Evolutionary conservation across 2,329 filamentous ascomycete genomes (phyloP), one percentile per base, ranked within the genome.

Genomic region (Xylaria multiplex): DNA sequence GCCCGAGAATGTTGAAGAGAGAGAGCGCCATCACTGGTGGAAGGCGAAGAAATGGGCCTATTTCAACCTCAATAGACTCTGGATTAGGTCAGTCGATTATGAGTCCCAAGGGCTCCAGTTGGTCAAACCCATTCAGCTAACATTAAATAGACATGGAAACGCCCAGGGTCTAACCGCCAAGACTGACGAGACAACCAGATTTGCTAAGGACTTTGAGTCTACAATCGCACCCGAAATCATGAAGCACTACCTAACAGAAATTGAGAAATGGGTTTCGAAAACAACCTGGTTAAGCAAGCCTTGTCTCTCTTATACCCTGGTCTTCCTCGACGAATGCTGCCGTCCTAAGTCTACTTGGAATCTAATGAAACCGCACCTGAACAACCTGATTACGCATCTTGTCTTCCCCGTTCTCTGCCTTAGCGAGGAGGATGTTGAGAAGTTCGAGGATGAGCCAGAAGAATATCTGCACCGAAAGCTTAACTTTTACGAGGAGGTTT

Each of bases 41-140:
- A 99, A 98, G 84, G 92, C 94, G 70, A 98, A 98, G 89, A 99
- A 99, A 81, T 98, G 96, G 96, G 92, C 95, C 14, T 99, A 97
- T 80, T 97, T 96, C 76, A 98, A 98, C 80, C 82, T 99, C 73
- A 99, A 99, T 82, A 88, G 96, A 69, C 87, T 99, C 19, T 99
- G 96, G 77, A 94, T 98, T 72, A 88, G 93, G 92, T 95, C 82
- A 68, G 69, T 46, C 16, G 52, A 40, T 27, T 40, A 40, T n/a
- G 14, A 40, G 6, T 42, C 65, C 35, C n/a, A 50, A 59, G 14
- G 5, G 6, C 19, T 58, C 13, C 30, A 42, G 16, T 56, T 48
- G 13, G 42, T 19, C 30, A 50, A 69, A 6, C 65, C 70, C 22
- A 49, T 22, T 27, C 62, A 52, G 56, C 76, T 80, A 70, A 80